These are phyloP conservation scores for Fallopia convolvulus DNA, from an alignment of 148 eudicot species.

Conservation along the genomic window DNA sequence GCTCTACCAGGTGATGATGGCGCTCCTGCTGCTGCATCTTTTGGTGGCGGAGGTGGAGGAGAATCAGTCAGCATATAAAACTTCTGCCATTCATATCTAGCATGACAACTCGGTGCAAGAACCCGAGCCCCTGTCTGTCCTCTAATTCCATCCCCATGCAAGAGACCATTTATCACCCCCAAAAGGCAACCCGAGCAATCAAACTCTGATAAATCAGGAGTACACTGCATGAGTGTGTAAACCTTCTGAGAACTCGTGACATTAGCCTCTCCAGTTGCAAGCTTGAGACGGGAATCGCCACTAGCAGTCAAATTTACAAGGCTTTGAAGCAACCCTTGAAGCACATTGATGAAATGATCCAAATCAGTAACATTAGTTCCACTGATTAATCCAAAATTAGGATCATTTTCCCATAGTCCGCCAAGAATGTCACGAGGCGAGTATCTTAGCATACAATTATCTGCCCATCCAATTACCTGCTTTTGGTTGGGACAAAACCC, in stretches of 20 bases:
- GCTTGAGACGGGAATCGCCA: constrained; percentile 23
- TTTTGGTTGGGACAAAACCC: constrained; percentile 18
- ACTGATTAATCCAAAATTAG: not conserved
- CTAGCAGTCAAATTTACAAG: constrained; percentile 10
- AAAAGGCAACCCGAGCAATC: constrained; percentile 24
- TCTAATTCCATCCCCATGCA: not conserved
- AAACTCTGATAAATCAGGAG: constrained; percentile 13
- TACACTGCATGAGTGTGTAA: constrained; percentile 25
- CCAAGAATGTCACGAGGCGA: constrained; percentile 11
- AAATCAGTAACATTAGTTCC: constrained; percentile 6
- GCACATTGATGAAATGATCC: not conserved
- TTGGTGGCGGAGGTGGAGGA: not conserved
- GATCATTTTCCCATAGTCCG: not conserved
- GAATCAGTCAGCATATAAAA: not conserved
- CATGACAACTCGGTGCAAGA: not conserved
- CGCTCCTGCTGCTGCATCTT: not conserved
- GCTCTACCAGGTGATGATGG: not conserved
- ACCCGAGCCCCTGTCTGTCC: not conserved
- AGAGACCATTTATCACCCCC: not conserved
- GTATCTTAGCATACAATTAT: constrained; percentile 15
- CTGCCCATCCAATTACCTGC: constrained; percentile 19
- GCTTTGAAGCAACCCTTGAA: not conserved
- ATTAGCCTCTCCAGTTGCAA: constrained; percentile 17
- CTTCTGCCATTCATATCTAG: constrained; percentile 1
- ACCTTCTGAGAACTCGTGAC: constrained; percentile 5